Percentiles rank a stretch among this genome's conserved stretches.
phyloP scores from a whole-genome alignment of 1,284 basidiomycete genomes.

The Trichosporon inkin region DNA sequence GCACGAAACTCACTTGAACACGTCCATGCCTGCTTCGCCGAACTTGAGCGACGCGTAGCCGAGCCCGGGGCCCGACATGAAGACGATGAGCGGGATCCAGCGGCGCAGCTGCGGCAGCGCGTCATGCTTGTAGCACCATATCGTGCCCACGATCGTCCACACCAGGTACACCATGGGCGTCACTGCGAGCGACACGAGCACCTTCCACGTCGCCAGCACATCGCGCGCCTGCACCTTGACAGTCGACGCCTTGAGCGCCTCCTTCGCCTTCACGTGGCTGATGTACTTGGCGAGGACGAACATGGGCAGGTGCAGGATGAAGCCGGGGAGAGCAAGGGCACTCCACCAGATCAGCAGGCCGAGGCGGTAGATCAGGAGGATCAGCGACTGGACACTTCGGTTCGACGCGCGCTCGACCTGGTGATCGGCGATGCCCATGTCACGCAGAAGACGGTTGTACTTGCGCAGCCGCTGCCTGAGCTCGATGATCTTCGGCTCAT shows the following conservation, averaged over 20 bases:
- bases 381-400: conserved; percentile 79
- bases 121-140: conserved; percentile 67
- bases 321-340: conserved; percentile 82
- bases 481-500: conserved; percentile 83
- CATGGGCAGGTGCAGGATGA: conserved; percentile 91
- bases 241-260: conserved; percentile 91
- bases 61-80: conserved; percentile 76
- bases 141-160: conserved; percentile 76
- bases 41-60: conserved; percentile 95
- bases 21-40: conserved; percentile 97
- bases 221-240: conserved; percentile 95
- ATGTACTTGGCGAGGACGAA: conserved; percentile 89
- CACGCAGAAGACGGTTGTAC: conserved; percentile 86
- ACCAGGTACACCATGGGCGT: conserved; percentile 81
- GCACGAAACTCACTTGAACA: conserved; percentile 69
- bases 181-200: conserved; percentile 87
- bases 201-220: conserved; percentile 97
- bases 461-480: conserved; percentile 79
- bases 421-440: conserved; percentile 95
- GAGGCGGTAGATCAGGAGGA: conserved; percentile 79
- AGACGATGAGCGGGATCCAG: conserved; percentile 74
- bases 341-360: conserved; percentile 80
- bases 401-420: conserved; percentile 83
- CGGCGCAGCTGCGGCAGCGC: conserved; percentile 61
- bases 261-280: conserved; percentile 86